Base-by-base conservation (phyloP, 106 monocot genomes). In the Iris macrosiphon region DNA sequence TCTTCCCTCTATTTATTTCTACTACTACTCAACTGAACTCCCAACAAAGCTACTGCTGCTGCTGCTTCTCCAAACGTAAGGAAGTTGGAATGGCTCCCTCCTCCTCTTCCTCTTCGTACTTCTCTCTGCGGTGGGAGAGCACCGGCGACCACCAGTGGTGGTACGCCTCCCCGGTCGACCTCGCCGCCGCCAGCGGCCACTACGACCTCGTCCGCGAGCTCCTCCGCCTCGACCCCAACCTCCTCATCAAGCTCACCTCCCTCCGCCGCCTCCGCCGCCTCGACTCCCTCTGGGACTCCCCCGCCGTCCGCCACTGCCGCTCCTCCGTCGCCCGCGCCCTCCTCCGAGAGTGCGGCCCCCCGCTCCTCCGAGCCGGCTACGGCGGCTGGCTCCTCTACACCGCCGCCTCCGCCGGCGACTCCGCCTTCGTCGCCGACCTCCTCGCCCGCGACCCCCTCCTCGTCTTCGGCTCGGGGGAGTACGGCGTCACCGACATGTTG, bases 121-220 rank as follows among this genome's bases (percentile, higher is more conserved):
- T 87, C 57, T 87, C 92, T 35, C 82, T 92, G 13, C 68, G 83
- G 34, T 92, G 87, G 92, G 92, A 92, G 74, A 83, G 76, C 76
- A 92, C 87, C 0, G 87, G 92, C 1, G 92, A 92, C 65, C 88
- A 83, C 55, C 87, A 82, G 83, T 92, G 92, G 92, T n/a, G n/a
- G n/a, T 92, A 73, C 50, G 92, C 92, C 15, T 79, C 83, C 15
- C 87, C 92, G 0, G 71, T 85, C 17, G 92, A 92, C 52, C 82
- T 78, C 75, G 92, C 92, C 0, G 86, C 92, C 2, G 82, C 92
- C 31, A 92, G 73, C 11, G 87, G 83, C 49, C 87, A 92, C 65
- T 87, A 74, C 31, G 92, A 87, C 54, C 66, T 92, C 28, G 87
- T 92, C 40, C 79, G 82, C 1, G 82, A 92, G 62, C 92, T 92